Evolutionary conservation across 441 rosid species (phyloP), one percentile per base, ranked within the genome.

Genomic region (Raphanus hybrid): DNA sequence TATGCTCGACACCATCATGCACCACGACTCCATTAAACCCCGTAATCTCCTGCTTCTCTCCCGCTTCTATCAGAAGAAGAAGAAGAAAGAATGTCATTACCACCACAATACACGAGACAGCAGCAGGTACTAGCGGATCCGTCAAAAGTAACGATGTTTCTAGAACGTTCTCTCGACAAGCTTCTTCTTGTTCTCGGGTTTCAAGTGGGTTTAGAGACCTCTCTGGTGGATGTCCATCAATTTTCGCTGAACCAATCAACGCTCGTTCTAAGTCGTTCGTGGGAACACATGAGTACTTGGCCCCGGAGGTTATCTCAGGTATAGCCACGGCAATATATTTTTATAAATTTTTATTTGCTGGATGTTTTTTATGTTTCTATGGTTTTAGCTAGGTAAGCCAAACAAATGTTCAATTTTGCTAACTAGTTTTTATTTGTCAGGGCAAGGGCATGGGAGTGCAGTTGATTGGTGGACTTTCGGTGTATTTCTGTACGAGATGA

Each of bases 401-500:
- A 35, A 35, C 2, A 35, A 35, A 35, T 35, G 39, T 35, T 35
- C 39, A 35, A 7, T 35, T 35, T 35, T 6, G 39, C 64, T 26
- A 37, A 69, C 65, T 26, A 54, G 34, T 52, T 63, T 26, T 60
- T 1, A 12, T 55, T n/a, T 60, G 2, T 72, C 16, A 79, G 82
- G 91, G 4, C 90, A 87, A 82, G 93, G 91, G 10, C 93, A 89
- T 72, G 93, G 93, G 16, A 86, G 89, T 37, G 90, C 89, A 0
- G 93, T 89, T 23, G 93, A 89, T 59, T 89, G 93, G 93, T 89
- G 93, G 93, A 89, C 93, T 11, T 78, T 81, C 0, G 93, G 93
- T 0, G 84, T 87, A 72, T 89, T 89, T 71, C 45, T 89, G 10
- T 87, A 89, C 69, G 93, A 89, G 74, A 87, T 89, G 91, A 27